Base-by-base conservation (phyloP, 805 yeast genomes). In the Cyberlindnera maclurae region DNA sequence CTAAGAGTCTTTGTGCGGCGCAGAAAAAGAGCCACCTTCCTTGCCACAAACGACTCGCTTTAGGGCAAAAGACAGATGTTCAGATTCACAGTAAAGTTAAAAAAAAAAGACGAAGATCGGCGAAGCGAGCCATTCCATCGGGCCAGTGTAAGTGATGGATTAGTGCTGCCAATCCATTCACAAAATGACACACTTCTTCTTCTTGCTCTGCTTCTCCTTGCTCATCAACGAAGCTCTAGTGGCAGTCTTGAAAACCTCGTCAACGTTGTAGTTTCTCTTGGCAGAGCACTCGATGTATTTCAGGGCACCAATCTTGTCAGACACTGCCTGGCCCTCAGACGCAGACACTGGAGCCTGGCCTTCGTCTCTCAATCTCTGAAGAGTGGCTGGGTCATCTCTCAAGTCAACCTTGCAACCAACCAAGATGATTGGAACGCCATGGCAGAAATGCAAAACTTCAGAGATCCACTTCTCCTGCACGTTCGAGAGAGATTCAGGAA, bases 401-500 rank as follows among this genome's bases (percentile, higher is more conserved):
- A 88, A 72, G 68, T 88, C 96, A 51, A 77, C 75, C 69, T 88
- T 88, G 70, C 95, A 86, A 53, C 95, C 96, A 53, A 87, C 96
- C 41, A 88, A 71, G 52, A 88, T 82, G 62, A 87, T 85, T 57
- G 96, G 96, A 39, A 87, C 88, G 62, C 90, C 93, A 56, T 82
- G 95, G 67, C 96, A 88, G 76, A 87, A 87, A 63, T 87, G 95
- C 59, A 83, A 64, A 37, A 88, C 96, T 67, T 88, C 96, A 33
- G 93, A 79, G 55, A 86, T 85, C 96, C 96, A 88, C 68, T 87
- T 88, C 66, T 87, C 96, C 68, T 86, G 90, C 48, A 88, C 96
- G 64, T 87, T 88, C 59, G 86, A 94, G 44, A 88, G 72, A 20
- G 96, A 85, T 64, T 87, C 96, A 51, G 96, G 96, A 31, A 88